These are phyloP conservation scores for Cutaneotrichosporon daszewskae DNA, from an alignment of 1,284 basidiomycete genomes.

Conservation along the genomic window DNA sequence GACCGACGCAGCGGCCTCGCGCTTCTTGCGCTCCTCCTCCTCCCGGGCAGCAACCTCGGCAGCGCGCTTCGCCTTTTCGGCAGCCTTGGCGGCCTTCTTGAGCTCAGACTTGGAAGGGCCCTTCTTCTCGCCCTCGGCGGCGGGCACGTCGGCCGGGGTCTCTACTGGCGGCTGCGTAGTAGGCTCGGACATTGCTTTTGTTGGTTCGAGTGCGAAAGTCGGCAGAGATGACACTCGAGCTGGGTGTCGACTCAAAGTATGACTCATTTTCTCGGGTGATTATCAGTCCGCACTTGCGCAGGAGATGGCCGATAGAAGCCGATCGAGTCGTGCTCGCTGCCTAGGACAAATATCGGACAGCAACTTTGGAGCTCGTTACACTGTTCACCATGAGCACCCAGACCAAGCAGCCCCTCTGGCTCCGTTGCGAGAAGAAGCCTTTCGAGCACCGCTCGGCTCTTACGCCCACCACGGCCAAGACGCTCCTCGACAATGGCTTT, in stretches of 20 bases:
- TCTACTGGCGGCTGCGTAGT: conserved; percentile 12
- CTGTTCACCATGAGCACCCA: conserved; percentile 14
- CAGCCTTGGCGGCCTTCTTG: conserved; percentile 88
- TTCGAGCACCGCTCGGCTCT: conserved; percentile 91
- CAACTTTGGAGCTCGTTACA: too few relatives aligned
- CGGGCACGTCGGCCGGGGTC: conserved; percentile 8
- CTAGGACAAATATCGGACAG: too few relatives aligned
- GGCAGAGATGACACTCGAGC: not conserved
- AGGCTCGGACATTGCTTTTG: conserved; percentile 21
- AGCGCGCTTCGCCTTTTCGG: conserved; percentile 86
- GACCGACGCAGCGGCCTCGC: conserved; percentile 67
- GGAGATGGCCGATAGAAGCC: too few relatives aligned
- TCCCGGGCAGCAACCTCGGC: conserved; percentile 75
- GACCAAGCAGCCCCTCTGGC: conserved; percentile 59
- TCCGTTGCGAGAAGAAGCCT: conserved; percentile 90
- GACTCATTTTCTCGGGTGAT: too few relatives aligned
- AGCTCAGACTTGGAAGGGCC: conserved; percentile 78
- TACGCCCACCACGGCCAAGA: conserved; percentile 86
- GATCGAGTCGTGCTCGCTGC: too few relatives aligned
- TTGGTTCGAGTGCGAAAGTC: not conserved
- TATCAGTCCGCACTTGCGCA: too few relatives aligned
- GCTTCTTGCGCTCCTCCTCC: conserved; percentile 67
- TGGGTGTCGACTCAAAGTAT: too few relatives aligned
- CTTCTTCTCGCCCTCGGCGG: conserved; percentile 15
- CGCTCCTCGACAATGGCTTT: conserved; percentile 86